Base-by-base conservation (phyloP, 83 land plant species). In the Picea mariana region DNA sequence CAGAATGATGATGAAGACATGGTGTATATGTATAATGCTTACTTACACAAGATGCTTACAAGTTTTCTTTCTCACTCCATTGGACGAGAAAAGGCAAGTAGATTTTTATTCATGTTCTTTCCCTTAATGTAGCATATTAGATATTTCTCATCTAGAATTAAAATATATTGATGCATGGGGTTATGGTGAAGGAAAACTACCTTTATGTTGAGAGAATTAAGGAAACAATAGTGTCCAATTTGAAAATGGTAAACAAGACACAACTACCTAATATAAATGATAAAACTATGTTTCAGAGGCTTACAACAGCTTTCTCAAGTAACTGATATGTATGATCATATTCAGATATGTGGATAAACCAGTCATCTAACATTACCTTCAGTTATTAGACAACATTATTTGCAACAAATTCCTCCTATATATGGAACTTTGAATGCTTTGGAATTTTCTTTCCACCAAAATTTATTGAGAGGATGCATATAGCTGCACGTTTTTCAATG, bases 1-100 rank as follows among this genome's bases (percentile, higher is more conserved):
- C 94, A 97, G 99, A 97, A 97, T 86, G 98, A 97, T 81, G 98
- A 97, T 85, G 98, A 92, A 77, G 99, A 97, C 80, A 88, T 95
- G 82, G 82, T 94, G 78, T 97, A 86, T 73, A 87, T 97, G 89
- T 95, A 95, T 67, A 89, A 89, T 88, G 99, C 92, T 6, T 97
- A 97, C 73, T 71, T 94, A 79, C 99, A 97, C 82, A 97, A 97
- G 88, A 68, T 94, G 82, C 85, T 97, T 55, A 91, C 89, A 23
- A 91, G 95, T 81, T 93, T 97, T 75, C 90, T 97, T 71, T 94
- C 99, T 71, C 92, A 97, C 66, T 95, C 96, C 8, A 81, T 90
- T 78, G 95, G 96, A 31, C 91, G 94, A 62, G 96, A 95, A 83
- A 97, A 97, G 99, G 99, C 92, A 76, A 83, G 94, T 87, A 1